Evolutionary conservation across 495 filamentous ascomycete genomes (phyloP), one percentile per base, ranked within the genome.

Genomic region (Xylaria curta): DNA sequence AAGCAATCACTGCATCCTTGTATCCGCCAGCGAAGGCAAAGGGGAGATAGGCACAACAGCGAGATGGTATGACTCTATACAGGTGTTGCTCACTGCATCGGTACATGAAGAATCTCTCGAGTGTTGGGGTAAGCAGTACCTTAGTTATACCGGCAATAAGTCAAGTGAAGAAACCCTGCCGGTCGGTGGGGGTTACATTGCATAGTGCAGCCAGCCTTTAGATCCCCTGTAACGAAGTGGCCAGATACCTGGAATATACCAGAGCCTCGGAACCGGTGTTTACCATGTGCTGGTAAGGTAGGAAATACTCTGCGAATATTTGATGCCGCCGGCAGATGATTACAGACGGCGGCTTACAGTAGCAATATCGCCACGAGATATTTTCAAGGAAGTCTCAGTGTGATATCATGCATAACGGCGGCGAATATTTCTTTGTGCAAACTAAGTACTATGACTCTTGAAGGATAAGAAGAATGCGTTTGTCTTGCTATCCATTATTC

Each of bases 241-340:
- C 58, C 42, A 26, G 24, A 65, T 65, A n/a, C 62, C 42, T 26
- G 28, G 63, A 67, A 58, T 33, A 15, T 56, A 56, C 65, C 65
- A 51, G 49, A 56, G 47, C 21, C 36, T 42, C 65, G 65, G 65
- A 54, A 67, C 36, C 13, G 65, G 33, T 44, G 33, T 21, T 5
- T 8, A 44, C 60, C 60, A 26, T 44, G 0, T 56, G 21, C 7
- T 28, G 33, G 65, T 10, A 56, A 21, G n/a, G 10, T 51, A 42
- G 65, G 65, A 56, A 67, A 56, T 21, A 67, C 65, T 67, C 47
- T 67, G 65, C 65, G 65, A 67, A 40, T 56, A 13, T 40, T 36
- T 31, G 3, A 49, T 54, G 47, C 65, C 47, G 65, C 33, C 65
- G 65, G 65, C 65, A 67, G 21, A 65, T 40, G 13, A 33, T 49